Percentiles rank a stretch among this genome's conserved stretches.
These are phyloP conservation scores for Toxicodendron radicans DNA, from an alignment of 345 rosid genomes.

Conservation along the genomic window DNA sequence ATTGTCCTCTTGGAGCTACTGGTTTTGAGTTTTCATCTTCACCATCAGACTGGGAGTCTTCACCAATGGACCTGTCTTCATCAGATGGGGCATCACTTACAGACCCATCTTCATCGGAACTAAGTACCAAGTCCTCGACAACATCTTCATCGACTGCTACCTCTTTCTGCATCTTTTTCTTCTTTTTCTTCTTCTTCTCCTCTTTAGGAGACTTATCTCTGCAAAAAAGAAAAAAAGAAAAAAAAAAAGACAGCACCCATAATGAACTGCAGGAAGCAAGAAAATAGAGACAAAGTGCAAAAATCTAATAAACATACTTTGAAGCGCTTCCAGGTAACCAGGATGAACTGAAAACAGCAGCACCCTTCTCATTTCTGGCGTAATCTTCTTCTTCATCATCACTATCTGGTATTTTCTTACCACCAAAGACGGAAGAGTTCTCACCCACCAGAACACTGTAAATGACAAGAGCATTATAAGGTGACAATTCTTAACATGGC, in stretches of 20 bases:
- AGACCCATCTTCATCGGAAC: conserved; percentile 56
- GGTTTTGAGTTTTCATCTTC: conserved; percentile 23
- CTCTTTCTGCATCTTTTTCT: conserved; percentile 37
- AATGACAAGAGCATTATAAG: conserved; percentile 18
- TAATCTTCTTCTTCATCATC: conserved; percentile 78
- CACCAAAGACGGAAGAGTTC: conserved; percentile 56
- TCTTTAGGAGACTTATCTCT: conserved; percentile 48
- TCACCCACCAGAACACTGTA: conserved; percentile 87
- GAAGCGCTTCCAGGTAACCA: conserved; percentile 80
- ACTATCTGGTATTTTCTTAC: conserved; percentile 36
- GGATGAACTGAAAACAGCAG: conserved; percentile 67
- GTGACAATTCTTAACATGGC: background rate
- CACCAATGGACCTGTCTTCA: conserved; percentile 42
- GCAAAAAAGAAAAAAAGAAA: conserved; percentile 7
- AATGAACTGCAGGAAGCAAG: background rate
- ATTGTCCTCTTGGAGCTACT: conserved; percentile 9
- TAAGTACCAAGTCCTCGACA: conserved; percentile 82
- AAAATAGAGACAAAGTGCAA: background rate
- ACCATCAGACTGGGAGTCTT: conserved; percentile 20
- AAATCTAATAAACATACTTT: conserved; percentile 39
- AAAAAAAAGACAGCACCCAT: background rate
- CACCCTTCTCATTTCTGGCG: conserved; percentile 42
- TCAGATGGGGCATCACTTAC: conserved; percentile 52
- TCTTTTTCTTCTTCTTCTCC: conserved; percentile 51
- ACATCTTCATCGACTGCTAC: conserved; percentile 68